Conservation (phyloP, 345 rosid genomes). For the Anacardium occidentale region DNA sequence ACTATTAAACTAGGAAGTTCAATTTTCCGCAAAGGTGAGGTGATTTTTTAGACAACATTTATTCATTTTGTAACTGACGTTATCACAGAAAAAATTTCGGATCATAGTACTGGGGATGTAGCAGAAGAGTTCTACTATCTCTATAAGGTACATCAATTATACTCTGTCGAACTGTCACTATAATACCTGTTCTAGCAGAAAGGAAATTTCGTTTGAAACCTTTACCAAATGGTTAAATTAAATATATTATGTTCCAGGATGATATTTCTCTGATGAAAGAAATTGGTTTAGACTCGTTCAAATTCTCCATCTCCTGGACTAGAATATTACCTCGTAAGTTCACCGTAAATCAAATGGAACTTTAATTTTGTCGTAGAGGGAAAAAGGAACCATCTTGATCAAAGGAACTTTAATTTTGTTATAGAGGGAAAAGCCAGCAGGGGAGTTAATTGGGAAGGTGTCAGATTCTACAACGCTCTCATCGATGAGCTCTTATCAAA, state of each 20-base stretch:
- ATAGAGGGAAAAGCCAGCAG: constrained; percentile 34
- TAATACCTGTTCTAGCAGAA: too few species aligned
- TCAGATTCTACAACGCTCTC: constrained; percentile 29
- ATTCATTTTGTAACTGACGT: not conserved
- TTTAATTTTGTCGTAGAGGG: too few species aligned
- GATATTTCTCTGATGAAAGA: constrained; percentile 41
- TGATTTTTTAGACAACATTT: too few species aligned
- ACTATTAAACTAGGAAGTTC: too few species aligned
- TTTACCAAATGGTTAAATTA: too few species aligned
- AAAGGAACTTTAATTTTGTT: not conserved
- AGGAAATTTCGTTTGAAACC: too few species aligned
- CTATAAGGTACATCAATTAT: constrained; percentile 31
- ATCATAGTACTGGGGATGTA: constrained; percentile 36
- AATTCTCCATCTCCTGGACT: constrained; percentile 55
- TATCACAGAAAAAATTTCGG: constrained; percentile 33
- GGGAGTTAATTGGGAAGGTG: constrained; percentile 28
- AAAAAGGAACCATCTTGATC: too few species aligned
- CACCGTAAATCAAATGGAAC: not conserved
- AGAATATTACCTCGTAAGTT: constrained; percentile 48
- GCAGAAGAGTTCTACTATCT: constrained; percentile 43
- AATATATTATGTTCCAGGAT: constrained; percentile 24
- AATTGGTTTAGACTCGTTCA: constrained; percentile 42
- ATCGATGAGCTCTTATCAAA: constrained; percentile 24
- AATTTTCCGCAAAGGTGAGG: too few species aligned
- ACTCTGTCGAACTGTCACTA: too few species aligned